Base-by-base conservation (phyloP, 2,329 filamentous ascomycete genomes). In the Hyphodiscus sp. region DNA sequence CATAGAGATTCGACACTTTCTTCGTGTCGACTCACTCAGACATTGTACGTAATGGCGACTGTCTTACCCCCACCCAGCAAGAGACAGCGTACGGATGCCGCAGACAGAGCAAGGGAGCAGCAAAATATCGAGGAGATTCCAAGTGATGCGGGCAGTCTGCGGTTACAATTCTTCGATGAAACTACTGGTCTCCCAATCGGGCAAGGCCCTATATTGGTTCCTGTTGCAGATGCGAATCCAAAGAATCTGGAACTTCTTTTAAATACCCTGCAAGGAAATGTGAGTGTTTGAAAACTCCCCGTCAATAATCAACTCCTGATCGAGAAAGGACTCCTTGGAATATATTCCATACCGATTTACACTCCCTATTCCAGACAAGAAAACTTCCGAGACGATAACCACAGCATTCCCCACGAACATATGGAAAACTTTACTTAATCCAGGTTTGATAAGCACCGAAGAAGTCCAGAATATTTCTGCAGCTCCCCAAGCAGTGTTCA, bases 401-500 rank as follows among this genome's bases (percentile, higher is more conserved):
- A 67, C 64, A n/a, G 62, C 65, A 20, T 67, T 66, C 29, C 67
- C 67, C 15, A 56, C 57, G 15, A 65, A 68, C 45, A 58, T 69
- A 20, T 81, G 78, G 63, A 75, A 78, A 50, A 74, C 76, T 2
- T 68, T 80, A 20, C 70, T 79, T 20, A 60, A 48, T 41, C 65
- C 67, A 6, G 64, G 64, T 18, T 50, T 67, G 43, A 65, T 68
- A 23, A 67, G 60, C 54, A 67, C 65, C 16, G 65, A 68, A 64
- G 64, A 68, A 71, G 59, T 67, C 3, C 66, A 75, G 42, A 65
- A 74, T 71, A 41, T 85, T 23, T 78, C 77, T 41, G 81, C 82
- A 44, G 81, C 84, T 65, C 92, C 94, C 0, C 92, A 99, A 70
- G 90, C 92, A 20, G 87, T 97, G 0, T 97, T 96, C 76, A 85